Base-by-base conservation (phyloP, 441 rosid species). In the Jatropha podagrica region DNA sequence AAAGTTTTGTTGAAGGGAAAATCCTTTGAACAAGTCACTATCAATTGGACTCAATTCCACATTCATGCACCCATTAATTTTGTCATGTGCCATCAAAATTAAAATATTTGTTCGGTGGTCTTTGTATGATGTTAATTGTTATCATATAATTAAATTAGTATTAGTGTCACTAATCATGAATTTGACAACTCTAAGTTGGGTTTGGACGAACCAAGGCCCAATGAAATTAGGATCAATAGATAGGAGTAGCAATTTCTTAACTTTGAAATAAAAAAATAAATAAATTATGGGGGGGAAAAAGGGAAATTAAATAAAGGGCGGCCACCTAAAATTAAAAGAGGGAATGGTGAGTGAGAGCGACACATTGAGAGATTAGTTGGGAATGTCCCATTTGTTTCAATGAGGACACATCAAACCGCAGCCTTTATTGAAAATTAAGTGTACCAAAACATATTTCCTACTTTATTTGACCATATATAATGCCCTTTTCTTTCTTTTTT, bases 391-490 rank as follows among this genome's bases (percentile, higher is more conserved):
- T 12, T 14, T 42, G 10, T 41, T 37, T 67, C 63, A 44, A 58
- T 3, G 27, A 61, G 9, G 27, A 8, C 18, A 27, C 75, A 71
- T 64, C 56, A 42, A 54, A 11, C 20, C 26, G 75, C 79, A 63
- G 75, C 75, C 58, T 41, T 64, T 55, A 56, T 76, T 71, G 79
- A 68, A 51, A 73, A 40, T 40, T n/a, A 55, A 41, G 14, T 7
- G 61, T 48, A 6, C 26, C 38, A 60, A 7, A 13, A 2, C 23
- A 15, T 15, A n/a, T 27, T 62, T 61, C 38, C 63, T 61, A 52
- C 69, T 51, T 42, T 52, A 40, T 68, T 60, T 48, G 51, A 61
- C 60, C 20, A 74, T 18, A 4, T 9, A 58, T n/a, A 51, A 1
- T 51, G 14, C 15, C 14, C 3, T 51, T 49, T 49, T 49, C 15